phyloP scores from a whole-genome alignment of 148 eudicot species.

The Camellia japonica region DNA sequence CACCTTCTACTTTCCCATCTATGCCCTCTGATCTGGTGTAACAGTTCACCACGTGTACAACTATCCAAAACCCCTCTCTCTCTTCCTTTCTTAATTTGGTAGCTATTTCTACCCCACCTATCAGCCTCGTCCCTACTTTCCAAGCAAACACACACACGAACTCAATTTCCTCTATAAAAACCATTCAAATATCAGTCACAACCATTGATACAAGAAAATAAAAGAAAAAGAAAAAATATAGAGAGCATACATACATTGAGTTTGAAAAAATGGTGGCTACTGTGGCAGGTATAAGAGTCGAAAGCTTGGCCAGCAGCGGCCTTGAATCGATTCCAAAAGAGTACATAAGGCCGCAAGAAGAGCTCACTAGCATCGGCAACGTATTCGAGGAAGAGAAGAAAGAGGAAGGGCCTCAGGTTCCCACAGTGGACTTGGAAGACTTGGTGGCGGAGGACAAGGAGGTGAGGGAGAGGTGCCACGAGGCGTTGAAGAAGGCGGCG shows the following conservation, averaged over 20 bases:
- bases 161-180: not conserved
- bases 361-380: slow-evolving; percentile 57
- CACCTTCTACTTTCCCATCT: not conserved
- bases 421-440: slow-evolving; percentile 55
- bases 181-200: not conserved
- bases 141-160: no score
- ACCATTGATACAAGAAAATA: no score
- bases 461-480: slow-evolving; percentile 46
- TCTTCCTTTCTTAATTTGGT: not conserved
- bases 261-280: slow-evolving; percentile 23
- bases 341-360: slow-evolving; percentile 68
- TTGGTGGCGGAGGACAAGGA: slow-evolving; percentile 51
- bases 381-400: slow-evolving; percentile 66
- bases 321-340: slow-evolving; percentile 71
- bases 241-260: no score
- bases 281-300: slow-evolving; percentile 52
- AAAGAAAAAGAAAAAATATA: not conserved
- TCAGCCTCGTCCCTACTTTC: no score
- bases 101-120: no score
- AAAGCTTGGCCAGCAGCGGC: slow-evolving; percentile 63
- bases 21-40: not conserved
- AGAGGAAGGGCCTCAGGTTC: slow-evolving; percentile 62
- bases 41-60: not conserved
- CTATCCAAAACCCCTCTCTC: not conserved
- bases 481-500: slow-evolving; percentile 58